Evolutionary conservation across 2,329 filamentous ascomycete species (phyloP).

Genomic region (Colletotrichum musae): DNA sequence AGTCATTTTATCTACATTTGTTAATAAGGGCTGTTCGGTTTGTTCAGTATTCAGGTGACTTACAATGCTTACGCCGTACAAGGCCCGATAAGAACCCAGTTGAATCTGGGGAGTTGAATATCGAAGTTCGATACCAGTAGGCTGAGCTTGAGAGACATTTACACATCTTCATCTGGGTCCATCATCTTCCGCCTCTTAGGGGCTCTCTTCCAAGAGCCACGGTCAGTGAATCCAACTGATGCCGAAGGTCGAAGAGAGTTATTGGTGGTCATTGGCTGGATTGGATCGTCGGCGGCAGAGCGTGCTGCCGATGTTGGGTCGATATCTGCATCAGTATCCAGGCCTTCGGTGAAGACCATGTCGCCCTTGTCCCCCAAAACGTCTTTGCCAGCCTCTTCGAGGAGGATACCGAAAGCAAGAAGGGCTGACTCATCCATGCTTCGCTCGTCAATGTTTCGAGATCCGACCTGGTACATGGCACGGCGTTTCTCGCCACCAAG

Average conservation of each 20-base stretch:
- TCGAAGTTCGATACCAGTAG: not conserved
- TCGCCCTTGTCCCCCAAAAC: conserved; percentile 76
- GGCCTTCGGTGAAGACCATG: conserved; percentile 78
- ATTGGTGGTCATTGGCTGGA: not conserved
- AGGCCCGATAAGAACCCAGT: too few relatives aligned
- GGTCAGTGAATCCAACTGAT: conserved; percentile 26
- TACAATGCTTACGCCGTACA: too few relatives aligned
- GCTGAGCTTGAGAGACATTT: not conserved
- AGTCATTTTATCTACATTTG: too few relatives aligned
- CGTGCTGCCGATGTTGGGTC: not conserved
- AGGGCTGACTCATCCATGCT: conserved; percentile 86
- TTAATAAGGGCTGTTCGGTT: too few relatives aligned
- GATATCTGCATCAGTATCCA: conserved; percentile 45
- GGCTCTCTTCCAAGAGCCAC: conserved; percentile 38
- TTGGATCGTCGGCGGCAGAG: not conserved
- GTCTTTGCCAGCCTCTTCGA: conserved; percentile 78
- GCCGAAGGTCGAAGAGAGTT: not conserved
- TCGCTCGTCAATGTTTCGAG: conserved; percentile 61
- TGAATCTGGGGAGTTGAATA: too few relatives aligned
- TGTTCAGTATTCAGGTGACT: too few relatives aligned
- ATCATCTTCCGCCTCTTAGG: conserved; percentile 39
- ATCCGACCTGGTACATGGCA: conserved; percentile 39
- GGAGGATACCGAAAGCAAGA: conserved; percentile 79
- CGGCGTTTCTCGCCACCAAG: conserved; percentile 45
- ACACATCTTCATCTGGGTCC: conserved; percentile 31